Conservation (phyloP, 768 basidiomycete species). For the Lentinula raphanica region DNA sequence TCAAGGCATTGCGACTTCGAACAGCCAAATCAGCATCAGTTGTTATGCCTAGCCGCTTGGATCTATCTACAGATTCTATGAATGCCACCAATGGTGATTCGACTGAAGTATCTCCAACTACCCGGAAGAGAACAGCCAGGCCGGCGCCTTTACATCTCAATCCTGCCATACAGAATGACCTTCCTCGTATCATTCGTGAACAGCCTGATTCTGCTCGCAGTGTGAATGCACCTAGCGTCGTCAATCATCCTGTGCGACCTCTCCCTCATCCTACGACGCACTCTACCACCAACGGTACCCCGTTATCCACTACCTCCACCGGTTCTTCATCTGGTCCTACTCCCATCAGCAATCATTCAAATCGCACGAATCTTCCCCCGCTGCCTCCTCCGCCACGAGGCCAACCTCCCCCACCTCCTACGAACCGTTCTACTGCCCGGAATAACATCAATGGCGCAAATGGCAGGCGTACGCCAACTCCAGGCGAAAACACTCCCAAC, state of each 20-base stretch:
- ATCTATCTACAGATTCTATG: conserved; percentile 7
- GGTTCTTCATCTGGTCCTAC: conserved; percentile 18
- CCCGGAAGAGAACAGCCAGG: conserved; percentile 34
- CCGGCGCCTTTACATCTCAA: conserved; percentile 81
- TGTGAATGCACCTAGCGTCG: conserved; percentile 27
- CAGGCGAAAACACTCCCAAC: conserved; percentile 36
- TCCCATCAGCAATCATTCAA: conserved; percentile 29
- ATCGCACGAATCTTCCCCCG: conserved; percentile 36
- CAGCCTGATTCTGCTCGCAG: conserved; percentile 46
- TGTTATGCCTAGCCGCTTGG: conserved; percentile 9
- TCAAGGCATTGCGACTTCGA: conserved; percentile 69
- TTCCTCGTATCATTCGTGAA: conserved; percentile 71
- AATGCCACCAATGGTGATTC: not conserved
- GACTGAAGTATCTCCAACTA: conserved; percentile 20
- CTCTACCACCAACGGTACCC: conserved; percentile 15
- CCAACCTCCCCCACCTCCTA: conserved; percentile 58
- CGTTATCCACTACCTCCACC: conserved; percentile 14
- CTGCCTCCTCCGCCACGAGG: conserved; percentile 63
- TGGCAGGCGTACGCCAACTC: conserved; percentile 53
- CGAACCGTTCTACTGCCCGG: conserved; percentile 32
- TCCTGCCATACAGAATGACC: conserved; percentile 48
- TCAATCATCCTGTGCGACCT: conserved; percentile 35
- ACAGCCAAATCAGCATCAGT: conserved; percentile 25
- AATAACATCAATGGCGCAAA: conserved; percentile 17
- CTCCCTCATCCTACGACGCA: conserved; percentile 43